Evolutionary conservation across 768 basidiomycete genomes (phyloP).

Genomic region (Cystofilobasidium capitatum): DNA sequence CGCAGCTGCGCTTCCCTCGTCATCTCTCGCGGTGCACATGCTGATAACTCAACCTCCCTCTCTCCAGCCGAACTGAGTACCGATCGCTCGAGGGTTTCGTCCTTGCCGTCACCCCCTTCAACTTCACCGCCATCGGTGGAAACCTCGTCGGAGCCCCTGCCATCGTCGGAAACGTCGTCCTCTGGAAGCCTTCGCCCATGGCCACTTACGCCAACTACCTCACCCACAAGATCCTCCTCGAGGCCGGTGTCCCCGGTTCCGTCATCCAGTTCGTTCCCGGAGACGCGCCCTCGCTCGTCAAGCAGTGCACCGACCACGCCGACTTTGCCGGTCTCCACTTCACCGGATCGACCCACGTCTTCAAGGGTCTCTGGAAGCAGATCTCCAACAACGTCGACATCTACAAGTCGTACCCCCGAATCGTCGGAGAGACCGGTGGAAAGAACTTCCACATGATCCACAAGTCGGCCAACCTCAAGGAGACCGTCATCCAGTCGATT

Average conservation of each 20-base stretch:
- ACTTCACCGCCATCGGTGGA: conserved; percentile 87
- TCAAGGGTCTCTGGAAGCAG: conserved; percentile 93
- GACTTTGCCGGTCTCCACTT: conserved; percentile 86
- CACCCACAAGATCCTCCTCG: conserved; percentile 76
- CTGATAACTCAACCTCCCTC: neutral
- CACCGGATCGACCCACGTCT: conserved; percentile 88
- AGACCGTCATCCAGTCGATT: conserved; percentile 80
- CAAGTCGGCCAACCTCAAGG: conserved; percentile 69
- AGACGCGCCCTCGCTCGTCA: conserved; percentile 49
- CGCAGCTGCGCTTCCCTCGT: neutral
- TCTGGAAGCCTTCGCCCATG: conserved; percentile 97
- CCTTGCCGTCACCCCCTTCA: conserved; percentile 94
- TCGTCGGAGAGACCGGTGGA: conserved; percentile 90
- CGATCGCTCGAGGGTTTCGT: conserved; percentile 98
- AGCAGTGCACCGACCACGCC: conserved; percentile 66
- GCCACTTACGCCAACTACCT: conserved; percentile 94
- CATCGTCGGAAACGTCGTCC: conserved; percentile 81
- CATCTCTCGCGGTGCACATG: neutral
- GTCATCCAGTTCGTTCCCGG: conserved; percentile 92
- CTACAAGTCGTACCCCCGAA: conserved; percentile 81
- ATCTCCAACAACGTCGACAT: conserved; percentile 78
- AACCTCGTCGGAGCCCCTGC: conserved; percentile 78
- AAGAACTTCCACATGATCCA: conserved; percentile 98
- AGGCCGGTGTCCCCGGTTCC: conserved; percentile 85
- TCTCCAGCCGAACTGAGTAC: conserved; percentile 76